Evolutionary conservation across 192 early-diverging fungal species (phyloP), one percentile per base, ranked within the genome.

Genomic region (Haplosporangium gracile): DNA sequence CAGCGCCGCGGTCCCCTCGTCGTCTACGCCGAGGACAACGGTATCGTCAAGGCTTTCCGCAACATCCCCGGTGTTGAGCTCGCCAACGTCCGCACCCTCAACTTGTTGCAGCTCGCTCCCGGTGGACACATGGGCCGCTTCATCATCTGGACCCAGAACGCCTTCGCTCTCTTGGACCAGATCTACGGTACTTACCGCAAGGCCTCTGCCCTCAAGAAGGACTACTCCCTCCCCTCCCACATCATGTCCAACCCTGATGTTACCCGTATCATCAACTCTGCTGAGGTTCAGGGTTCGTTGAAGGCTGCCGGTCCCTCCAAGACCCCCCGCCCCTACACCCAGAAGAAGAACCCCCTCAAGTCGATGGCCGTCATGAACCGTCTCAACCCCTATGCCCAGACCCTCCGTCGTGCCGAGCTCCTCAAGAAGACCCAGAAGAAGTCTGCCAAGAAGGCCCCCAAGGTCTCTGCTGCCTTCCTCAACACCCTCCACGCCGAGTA

Each of bases 61-160:
- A 99, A 99, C 95, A 94, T 99, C 77, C 98, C 97, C 78, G 98
- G 98, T 91, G 96, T 99, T 81, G 98, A 99, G 93, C 90, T 97
- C 76, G 96, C 95, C 86, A 94, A 95, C 88, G 96, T 99, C 74
- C 91, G 93, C 79, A 89, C 92, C 90, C 93, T 99, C 77, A 99
- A 99, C 96, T 94, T 99, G 89, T 94, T 99, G 89, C 97, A 98
- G 92, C 93, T 99, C 76, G 98, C 98, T 78, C 98, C 98, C 76
- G 98, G 98, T 91, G 97, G 97, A 88, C 97, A 99, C 93, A 92
- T 99, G 89, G 98, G 98, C 82, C 97, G 98, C 89, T 99, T 99
- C 92, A 92, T 98, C 90, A 98, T 99, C 97, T 99, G 98, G 98
- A 97, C 98, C 82, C 93, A 96, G 89, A 88, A 92, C 63, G 97